Base-by-base conservation (phyloP, 345 rosid genomes). In the Euphorbia lathyris region DNA sequence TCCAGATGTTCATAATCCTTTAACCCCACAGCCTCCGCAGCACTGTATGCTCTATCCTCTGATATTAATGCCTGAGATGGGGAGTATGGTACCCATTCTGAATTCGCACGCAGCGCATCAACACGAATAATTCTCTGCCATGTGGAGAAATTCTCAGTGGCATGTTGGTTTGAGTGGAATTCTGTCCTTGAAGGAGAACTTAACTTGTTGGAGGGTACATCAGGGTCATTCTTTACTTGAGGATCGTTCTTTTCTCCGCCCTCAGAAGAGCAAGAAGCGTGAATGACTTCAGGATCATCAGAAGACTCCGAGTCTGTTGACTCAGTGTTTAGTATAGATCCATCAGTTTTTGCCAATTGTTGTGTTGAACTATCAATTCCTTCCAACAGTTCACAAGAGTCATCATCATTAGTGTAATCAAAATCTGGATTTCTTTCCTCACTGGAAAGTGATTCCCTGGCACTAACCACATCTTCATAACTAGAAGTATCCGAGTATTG, bases 71-170 rank as follows among this genome's bases (percentile, higher is more conserved):
- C 88, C 82, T 83, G 97, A 20, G 86, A 78, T 50, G 83, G 76
- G 17, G 85, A 79, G 71, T 83, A 83, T 0, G 88, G 82, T 0
- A 83, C 73, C 99, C 98, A 92, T 17, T 95, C 99, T 62, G 85
- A 72, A 82, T 90, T 91, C 1, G 96, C 92, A 66, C 99, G 97
- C 34, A 95, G 86, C n/a, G 99, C 99, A 71, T 95, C 99, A 23
- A 92, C 85, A 42, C 98, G 97, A 76, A 95, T 95, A 32, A 90
- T 92, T 47, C 98, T 90, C 76, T 86, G 98, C 99, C 99, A 95
- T 0, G 92, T 88, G 8, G 84, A 72, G 65, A 88, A 95, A 77
- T 88, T 87, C 63, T 95, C 99, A 32, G 79, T 77, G 29, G 83
- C 64, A 23, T 61, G 53, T 9, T 53, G 58, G 38, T 81, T 70